Conservation (phyloP, 768 basidiomycete genomes). For the Scleroderma citrinum region DNA sequence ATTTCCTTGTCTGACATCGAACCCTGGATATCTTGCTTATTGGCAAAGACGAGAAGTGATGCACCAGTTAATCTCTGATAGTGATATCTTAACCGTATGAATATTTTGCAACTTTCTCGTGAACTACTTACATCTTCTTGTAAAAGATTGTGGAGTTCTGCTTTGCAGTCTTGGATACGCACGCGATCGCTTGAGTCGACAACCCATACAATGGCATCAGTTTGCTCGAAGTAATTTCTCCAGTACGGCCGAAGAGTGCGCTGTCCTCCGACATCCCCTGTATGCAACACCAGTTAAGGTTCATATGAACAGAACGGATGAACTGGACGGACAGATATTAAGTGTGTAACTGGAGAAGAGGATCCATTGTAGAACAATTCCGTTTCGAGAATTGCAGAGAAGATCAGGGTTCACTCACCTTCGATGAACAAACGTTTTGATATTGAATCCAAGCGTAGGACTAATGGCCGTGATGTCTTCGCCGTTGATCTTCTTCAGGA, state of each 20-base stretch:
- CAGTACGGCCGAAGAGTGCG: conserved; percentile 94
- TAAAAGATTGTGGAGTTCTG: conserved; percentile 80
- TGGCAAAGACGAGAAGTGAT: conserved; percentile 91
- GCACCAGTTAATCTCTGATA: conserved; percentile 88
- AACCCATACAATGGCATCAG: conserved; percentile 97
- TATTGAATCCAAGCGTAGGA: conserved; percentile 97
- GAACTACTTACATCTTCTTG: conserved; percentile 76
- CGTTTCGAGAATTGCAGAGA: conserved; percentile 13
- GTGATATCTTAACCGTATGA: conserved; percentile 14
- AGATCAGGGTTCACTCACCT: conserved; percentile 49
- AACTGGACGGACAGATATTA: conserved; percentile 34
- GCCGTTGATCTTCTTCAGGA: conserved; percentile 88
- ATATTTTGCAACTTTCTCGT: neutral
- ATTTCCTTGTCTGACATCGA: conserved; percentile 83
- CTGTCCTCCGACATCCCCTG: conserved; percentile 99
- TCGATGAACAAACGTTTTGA: conserved; percentile 91
- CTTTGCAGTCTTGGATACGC: conserved; percentile 84
- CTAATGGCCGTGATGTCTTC: conserved; percentile 86
- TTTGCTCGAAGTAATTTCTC: conserved; percentile 99
- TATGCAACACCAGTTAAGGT: conserved; percentile 69
- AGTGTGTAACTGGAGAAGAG: conserved; percentile 34
- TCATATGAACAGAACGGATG: conserved; percentile 25
- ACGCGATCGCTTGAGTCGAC: conserved; percentile 92
- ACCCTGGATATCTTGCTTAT: conserved; percentile 93
- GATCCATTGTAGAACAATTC: conserved; percentile 19